These are phyloP conservation scores for Phaeosphaeriaceae sp. DNA, from an alignment of 2,329 filamentous ascomycete genomes.

Conservation along the genomic window DNA sequence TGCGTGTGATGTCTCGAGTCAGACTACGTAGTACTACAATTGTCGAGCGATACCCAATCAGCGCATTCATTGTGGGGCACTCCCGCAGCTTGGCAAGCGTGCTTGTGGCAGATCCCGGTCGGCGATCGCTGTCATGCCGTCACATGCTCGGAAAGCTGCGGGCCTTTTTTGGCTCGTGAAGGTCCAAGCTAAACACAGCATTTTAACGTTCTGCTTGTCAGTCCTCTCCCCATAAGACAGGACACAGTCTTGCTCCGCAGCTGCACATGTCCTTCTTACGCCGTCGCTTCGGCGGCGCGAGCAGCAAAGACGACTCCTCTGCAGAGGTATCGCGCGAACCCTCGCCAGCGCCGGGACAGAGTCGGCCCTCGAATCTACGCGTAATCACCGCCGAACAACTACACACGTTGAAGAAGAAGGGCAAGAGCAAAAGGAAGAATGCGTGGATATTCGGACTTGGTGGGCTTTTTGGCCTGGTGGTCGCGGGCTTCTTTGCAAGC, in stretches of 20 bases:
- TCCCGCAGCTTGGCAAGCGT: background rate
- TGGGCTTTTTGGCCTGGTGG: slow-evolving; percentile 86
- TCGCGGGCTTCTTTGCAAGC: slow-evolving; percentile 87
- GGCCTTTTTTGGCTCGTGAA: slow-evolving; percentile 2
- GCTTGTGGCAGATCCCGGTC: background rate
- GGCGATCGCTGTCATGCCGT: background rate
- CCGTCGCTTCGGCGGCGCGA: slow-evolving; percentile 44
- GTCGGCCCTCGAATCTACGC: slow-evolving; percentile 54
- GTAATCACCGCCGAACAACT: slow-evolving; percentile 61
- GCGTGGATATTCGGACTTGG: slow-evolving; percentile 87
- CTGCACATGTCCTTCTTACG: slow-evolving; percentile 46
- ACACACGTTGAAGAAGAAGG: slow-evolving; percentile 54
- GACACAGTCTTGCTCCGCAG: background rate
- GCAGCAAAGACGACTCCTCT: slow-evolving; percentile 27
- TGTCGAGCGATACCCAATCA: background rate
- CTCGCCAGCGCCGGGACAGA: slow-evolving; percentile 41
- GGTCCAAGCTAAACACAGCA: background rate
- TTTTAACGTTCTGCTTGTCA: background rate
- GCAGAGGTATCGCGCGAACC: slow-evolving; percentile 48
- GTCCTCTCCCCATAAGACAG: background rate
- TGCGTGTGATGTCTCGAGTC: too few relatives aligned
- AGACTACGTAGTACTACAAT: too few relatives aligned
- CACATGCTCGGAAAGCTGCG: slow-evolving; percentile 1
- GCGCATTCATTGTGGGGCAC: background rate
- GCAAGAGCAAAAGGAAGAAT: slow-evolving; percentile 71